Base-by-base conservation (phyloP, 2,329 filamentous ascomycete genomes). In the Cladorrhinum sp. region DNA sequence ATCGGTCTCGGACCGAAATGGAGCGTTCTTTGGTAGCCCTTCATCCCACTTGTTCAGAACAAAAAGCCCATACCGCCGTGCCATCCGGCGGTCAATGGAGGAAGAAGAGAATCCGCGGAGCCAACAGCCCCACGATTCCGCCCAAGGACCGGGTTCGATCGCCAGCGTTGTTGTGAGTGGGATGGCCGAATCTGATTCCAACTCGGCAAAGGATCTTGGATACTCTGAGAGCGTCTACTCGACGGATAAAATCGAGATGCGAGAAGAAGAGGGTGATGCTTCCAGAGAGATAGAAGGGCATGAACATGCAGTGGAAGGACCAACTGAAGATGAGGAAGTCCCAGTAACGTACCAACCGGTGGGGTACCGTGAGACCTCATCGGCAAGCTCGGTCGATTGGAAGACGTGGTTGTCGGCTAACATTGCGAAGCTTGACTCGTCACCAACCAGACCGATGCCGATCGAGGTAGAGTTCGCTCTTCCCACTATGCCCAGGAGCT, bases 41-140 rank as follows among this genome's bases (percentile, higher is more conserved):
- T 72, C 76, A 1, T 77, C 76, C 16, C 79, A 82, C 62, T 71
- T 84, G 0, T 84, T 85, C 62, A 77, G 82, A 26, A 81, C 81
- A 0, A 73, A 77, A 24, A 86, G 83, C 58, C 82, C 83, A 0
- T 87, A 82, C 65, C 79, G 83, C 2, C 79, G 79, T 24, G 80
- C 79, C 2, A 67, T 86, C 30, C 77, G 75, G 50, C 76, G 78
- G 55, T 79, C 72, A 1, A 82, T 83, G 66, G 73, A 74, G 59
- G 68, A 73, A 7, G 73, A 73, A 16, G 67, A 75, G 71, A 16
- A 63, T 16, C 39, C 55, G 46, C 58, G 58, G 55, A 26, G 56
- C 10, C 60, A 62, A 52, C 57, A 59, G 49, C 51, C 33, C 7
- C 33, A 3, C 12, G 3, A 36, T 36, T 10, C 33, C 14, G 36